Base-by-base conservation (phyloP, 352 stramenopile species). In the Pythium utonaiense region DNA sequence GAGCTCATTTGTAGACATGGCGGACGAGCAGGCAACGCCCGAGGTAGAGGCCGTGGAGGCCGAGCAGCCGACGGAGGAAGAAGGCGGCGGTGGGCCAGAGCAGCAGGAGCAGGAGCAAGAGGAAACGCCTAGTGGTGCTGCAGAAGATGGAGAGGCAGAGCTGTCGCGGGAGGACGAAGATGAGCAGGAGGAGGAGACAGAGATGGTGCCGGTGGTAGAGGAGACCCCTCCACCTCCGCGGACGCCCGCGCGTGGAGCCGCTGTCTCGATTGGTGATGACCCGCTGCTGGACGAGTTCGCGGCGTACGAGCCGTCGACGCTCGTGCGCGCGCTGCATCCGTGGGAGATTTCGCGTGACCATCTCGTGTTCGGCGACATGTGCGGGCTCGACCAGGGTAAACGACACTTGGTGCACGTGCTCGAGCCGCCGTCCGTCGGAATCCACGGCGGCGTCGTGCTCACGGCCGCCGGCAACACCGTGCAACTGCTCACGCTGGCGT, bases 261-360 rank as follows among this genome's bases (percentile, higher is more conserved):
- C 7, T 13, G 38, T 59, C 17, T 60, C 51, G 22, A 57, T 60
- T 33, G 60, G 49, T 1, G 52, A 66, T 24, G 64, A 71, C 22
- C 64, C 57, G 52, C 49, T 67, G n/a, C 51, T 64, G 19, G 61
- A 74, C 36, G 65, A 64, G 12, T 62, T 17, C 13, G 42, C 45
- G 0, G 50, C 52, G 17, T 83, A 86, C 53, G 64, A 70, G 14
- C 64, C 57, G 0, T 41, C 56, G 6, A 70, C 74, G 45, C 73
- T 88, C 10, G 70, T 79, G 28, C 74, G 76, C 1, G 65, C 71
- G 28, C 68, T 88, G 14, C 60, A 66, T n/a, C 72, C 82, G 24
- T 91, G 78, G 76, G 83, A 95, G 52, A 77, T 95, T 41, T 78
- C 85, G 9, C 77, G 80, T 14, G 80, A 95, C 31, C 73, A 91